These are phyloP conservation scores for Penicillium rolfsii DNA, from an alignment of 2,329 filamentous ascomycete genomes.

Conservation along the genomic window DNA sequence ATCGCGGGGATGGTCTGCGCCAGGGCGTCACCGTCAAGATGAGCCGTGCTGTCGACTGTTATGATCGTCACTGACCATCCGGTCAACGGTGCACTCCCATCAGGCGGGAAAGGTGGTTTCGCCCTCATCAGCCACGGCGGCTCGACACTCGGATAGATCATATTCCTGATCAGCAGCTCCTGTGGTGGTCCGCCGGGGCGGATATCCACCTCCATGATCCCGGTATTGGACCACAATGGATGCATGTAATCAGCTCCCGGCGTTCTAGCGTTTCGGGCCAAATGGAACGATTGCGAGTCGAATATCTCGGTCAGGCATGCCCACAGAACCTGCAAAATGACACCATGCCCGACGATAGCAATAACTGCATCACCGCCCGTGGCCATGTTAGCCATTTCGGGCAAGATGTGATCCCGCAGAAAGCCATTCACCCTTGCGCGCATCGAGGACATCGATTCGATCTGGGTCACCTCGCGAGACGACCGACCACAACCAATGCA, in stretches of 20 bases:
- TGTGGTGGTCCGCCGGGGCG: constrained; percentile 12
- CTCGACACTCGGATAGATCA: constrained; percentile 5
- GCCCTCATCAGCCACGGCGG: constrained; percentile 12
- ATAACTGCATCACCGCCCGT: constrained; percentile 48
- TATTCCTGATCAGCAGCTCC: constrained; percentile 8
- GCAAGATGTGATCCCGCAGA: constrained; percentile 64
- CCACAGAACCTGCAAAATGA: constrained; percentile 73
- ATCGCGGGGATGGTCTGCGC: constrained; percentile 78
- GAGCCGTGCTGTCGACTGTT: constrained; percentile 69
- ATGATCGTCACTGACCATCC: constrained; percentile 58
- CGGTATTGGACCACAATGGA: constrained; percentile 68
- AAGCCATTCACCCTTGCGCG: constrained; percentile 66
- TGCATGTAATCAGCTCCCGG: constrained; percentile 47
- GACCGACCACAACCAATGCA: constrained; percentile 33
- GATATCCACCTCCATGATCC: constrained; percentile 58
- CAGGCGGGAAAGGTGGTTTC: constrained; percentile 5
- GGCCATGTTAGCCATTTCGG: constrained; percentile 52
- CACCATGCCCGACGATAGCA: constrained; percentile 78
- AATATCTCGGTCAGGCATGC: constrained; percentile 64
- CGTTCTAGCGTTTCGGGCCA: constrained; percentile 46
- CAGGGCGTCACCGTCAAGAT: constrained; percentile 72
- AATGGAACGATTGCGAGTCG: constrained; percentile 48
- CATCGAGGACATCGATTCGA: constrained; percentile 68
- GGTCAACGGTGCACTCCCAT: constrained; percentile 17
- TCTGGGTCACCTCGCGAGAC: background rate